A percentile compares a stretch with the other conserved stretches of the same genome.
Conservation (phyloP, 1,284 basidiomycete genomes). For the Ceratobasidium sp. region DNA sequence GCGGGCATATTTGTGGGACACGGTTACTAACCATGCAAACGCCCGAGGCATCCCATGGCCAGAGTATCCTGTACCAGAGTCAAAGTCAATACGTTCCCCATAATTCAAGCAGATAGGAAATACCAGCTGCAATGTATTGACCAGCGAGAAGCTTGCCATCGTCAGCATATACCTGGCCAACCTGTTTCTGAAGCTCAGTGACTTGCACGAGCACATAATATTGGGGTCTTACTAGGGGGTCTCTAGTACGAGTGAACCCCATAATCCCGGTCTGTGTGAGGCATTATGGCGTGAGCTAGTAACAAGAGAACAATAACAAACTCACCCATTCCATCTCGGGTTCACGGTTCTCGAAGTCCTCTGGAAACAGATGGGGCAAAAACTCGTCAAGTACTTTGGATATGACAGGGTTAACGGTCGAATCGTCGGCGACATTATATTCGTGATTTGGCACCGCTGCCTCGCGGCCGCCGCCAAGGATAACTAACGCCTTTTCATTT, state of each 20-base stretch:
- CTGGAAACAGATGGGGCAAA: slow-evolving; percentile 71
- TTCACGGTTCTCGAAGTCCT: slow-evolving; percentile 63
- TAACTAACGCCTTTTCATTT: slow-evolving; percentile 68
- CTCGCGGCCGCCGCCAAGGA: slow-evolving; percentile 80
- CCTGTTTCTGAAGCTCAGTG: slow-evolving; percentile 59
- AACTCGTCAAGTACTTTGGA: slow-evolving; percentile 68
- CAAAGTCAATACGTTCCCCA: not conserved
- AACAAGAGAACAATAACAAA: not conserved
- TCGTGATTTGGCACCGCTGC: slow-evolving; percentile 63
- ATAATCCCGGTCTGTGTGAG: slow-evolving; percentile 79
- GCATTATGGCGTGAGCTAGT: slow-evolving; percentile 49
- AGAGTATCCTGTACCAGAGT: slow-evolving; percentile 2
- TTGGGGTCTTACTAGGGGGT: slow-evolving; percentile 73
- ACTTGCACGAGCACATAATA: not conserved
- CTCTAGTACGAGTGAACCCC: slow-evolving; percentile 74
- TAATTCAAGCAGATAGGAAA: slow-evolving; percentile 74
- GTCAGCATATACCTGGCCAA: slow-evolving; percentile 70
- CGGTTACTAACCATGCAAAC: slow-evolving; percentile 72
- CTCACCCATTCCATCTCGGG: slow-evolving; percentile 83
- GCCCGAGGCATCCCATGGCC: slow-evolving; percentile 73
- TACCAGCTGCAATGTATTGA: slow-evolving; percentile 83
- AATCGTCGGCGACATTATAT: slow-evolving; percentile 72
- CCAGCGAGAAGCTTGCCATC: slow-evolving; percentile 56
- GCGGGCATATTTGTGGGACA: slow-evolving; percentile 22
- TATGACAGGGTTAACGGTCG: slow-evolving; percentile 64